Evolutionary conservation across 1,139 yeast species (phyloP).

Genomic region (Wickerhamiella infanticola): DNA sequence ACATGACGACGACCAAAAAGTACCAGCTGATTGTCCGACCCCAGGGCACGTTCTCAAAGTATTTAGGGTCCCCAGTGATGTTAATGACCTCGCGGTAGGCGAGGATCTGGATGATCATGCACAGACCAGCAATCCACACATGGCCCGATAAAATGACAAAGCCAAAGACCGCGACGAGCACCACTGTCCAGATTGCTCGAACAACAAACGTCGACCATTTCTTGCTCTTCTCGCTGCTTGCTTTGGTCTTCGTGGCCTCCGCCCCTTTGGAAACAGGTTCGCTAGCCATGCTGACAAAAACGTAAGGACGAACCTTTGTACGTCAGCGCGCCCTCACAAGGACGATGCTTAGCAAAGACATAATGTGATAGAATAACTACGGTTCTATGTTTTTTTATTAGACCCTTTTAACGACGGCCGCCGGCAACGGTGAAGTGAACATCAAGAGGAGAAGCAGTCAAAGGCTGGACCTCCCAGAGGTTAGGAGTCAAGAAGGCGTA

Average conservation of each 20-base stretch:
- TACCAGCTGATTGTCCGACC: conserved; percentile 84
- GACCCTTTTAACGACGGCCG: conserved; percentile 6
- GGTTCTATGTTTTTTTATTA: not conserved
- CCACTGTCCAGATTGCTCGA: conserved; percentile 88
- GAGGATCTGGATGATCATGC: conserved; percentile 58
- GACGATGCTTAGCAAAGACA: no score
- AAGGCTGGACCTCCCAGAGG: conserved; percentile 85
- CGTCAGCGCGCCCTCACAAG: not conserved
- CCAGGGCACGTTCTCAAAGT: conserved; percentile 68
- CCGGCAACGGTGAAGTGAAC: conserved; percentile 28
- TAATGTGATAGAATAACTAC: not conserved
- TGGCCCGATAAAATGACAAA: conserved; percentile 75
- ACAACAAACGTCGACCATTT: conserved; percentile 74
- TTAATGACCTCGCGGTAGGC: conserved; percentile 86
- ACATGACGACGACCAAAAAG: conserved; percentile 52
- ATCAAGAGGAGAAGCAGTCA: conserved; percentile 88
- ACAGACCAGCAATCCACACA: conserved; percentile 56
- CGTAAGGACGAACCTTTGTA: not conserved
- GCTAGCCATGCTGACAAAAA: not conserved
- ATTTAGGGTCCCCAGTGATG: conserved; percentile 66
- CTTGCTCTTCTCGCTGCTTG: conserved; percentile 33
- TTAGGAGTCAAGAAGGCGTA: conserved; percentile 99
- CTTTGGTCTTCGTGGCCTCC: not conserved
- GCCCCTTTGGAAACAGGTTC: not conserved
- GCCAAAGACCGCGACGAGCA: conserved; percentile 71